Evolutionary conservation across 495 filamentous ascomycete genomes (phyloP).

Genomic region (Aspergillus sclerotioniger): DNA sequence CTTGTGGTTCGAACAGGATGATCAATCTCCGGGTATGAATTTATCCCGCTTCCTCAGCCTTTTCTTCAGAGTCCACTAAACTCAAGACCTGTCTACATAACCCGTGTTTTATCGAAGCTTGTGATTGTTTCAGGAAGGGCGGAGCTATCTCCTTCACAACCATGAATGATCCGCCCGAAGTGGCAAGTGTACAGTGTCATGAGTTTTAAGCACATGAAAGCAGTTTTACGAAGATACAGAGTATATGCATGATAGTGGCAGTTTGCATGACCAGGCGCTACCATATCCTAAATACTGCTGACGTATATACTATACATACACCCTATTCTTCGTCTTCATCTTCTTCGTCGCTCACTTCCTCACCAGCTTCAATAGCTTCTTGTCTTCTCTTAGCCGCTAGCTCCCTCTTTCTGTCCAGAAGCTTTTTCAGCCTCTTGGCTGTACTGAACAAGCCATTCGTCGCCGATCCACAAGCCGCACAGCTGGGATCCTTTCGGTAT

Average conservation of each 20-base stretch:
- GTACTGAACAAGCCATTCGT: slow-evolving; percentile 89
- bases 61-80: too few species aligned
- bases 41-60: too few species aligned
- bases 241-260: background rate
- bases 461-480: slow-evolving; percentile 79
- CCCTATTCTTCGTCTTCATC: slow-evolving; percentile 34
- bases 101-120: too few species aligned
- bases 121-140: too few species aligned
- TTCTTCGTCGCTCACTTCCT: slow-evolving; percentile 66
- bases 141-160: too few species aligned
- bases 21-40: too few species aligned
- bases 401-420: slow-evolving; percentile 81
- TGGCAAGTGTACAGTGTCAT: too few species aligned
- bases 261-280: background rate
- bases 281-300: background rate
- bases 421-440: slow-evolving; percentile 75
- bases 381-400: slow-evolving; percentile 63
- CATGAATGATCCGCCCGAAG: too few species aligned
- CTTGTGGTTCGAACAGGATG: too few species aligned
- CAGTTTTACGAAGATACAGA: too few species aligned
- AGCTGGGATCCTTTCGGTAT: slow-evolving; percentile 78
- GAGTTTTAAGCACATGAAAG: too few species aligned
- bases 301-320: slow-evolving; percentile 1
- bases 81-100: too few species aligned
- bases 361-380: slow-evolving; percentile 68